Percentiles rank a stretch among this genome's conserved stretches.
phyloP scores from a whole-genome alignment of 2,329 filamentous ascomycete genomes.

The Berkeleyomyces basicola region DNA sequence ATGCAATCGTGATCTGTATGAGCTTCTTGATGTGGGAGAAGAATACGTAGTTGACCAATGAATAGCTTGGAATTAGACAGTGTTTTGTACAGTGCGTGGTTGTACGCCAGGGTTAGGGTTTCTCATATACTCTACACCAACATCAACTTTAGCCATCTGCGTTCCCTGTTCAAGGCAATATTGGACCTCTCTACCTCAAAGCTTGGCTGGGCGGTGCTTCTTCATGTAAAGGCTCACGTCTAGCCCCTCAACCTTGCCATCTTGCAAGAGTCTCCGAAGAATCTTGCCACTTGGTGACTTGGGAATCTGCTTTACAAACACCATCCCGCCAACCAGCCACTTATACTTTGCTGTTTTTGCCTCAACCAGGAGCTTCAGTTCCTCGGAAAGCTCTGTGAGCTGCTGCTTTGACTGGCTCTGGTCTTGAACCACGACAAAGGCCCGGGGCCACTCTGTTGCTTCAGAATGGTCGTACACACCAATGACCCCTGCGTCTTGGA shows the following conservation, averaged over 20 bases:
- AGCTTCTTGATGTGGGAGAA: neutral
- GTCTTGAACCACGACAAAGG: conserved; percentile 36
- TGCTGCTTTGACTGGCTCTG: conserved; percentile 19
- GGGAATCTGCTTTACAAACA: conserved; percentile 51
- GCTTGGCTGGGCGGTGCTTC: conserved; percentile 13
- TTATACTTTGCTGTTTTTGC: conserved; percentile 46
- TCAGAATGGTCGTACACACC: conserved; percentile 38
- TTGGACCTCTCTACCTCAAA: neutral
- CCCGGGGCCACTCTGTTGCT: conserved; percentile 45
- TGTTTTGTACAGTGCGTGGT: neutral
- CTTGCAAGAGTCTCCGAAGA: conserved; percentile 27
- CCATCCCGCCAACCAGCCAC: conserved; percentile 52
- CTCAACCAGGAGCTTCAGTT: conserved; percentile 42
- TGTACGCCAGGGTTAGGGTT: neutral
- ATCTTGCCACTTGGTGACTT: conserved; percentile 47
- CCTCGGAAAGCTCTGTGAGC: conserved; percentile 30
- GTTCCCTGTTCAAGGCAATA: neutral
- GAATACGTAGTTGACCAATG: neutral
- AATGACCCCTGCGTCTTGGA: conserved; percentile 51
- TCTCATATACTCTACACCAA: neutral
- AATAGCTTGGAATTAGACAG: neutral
- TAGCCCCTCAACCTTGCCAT: conserved; percentile 24
- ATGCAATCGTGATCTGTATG: too few species aligned
- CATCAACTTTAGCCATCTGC: neutral
- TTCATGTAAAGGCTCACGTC: conserved; percentile 21